These are phyloP conservation scores for Globisporangium radiosum DNA, from an alignment of 352 stramenopile genomes.

Conservation along the genomic window DNA sequence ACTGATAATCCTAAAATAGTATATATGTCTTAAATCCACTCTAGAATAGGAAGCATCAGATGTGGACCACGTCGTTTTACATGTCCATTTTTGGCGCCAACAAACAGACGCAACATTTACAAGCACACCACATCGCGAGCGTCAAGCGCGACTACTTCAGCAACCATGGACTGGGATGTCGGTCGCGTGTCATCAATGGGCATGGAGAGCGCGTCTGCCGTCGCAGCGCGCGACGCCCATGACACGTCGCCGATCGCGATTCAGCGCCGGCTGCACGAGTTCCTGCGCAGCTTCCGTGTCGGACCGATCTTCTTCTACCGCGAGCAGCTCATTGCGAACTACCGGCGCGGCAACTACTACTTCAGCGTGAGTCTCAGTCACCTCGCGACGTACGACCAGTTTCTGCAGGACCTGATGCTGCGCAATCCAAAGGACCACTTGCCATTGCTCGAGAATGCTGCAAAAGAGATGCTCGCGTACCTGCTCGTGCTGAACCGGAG, in stretches of 20 bases:
- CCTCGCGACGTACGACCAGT: slow-evolving; percentile 75
- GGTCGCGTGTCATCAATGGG: slow-evolving; percentile 75
- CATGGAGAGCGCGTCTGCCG: slow-evolving; percentile 50
- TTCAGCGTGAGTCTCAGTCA: slow-evolving; percentile 82
- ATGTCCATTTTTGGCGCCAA: no score
- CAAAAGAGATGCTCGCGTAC: slow-evolving; percentile 72
- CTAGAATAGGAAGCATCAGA: no score
- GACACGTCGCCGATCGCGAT: slow-evolving; percentile 31
- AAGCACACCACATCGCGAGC: no score
- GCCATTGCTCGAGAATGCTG: slow-evolving; percentile 76
- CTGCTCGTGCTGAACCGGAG: slow-evolving; percentile 48
- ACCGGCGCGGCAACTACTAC: slow-evolving; percentile 68
- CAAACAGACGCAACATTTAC: no score
- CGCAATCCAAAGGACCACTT: slow-evolving; percentile 82
- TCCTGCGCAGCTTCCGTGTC: slow-evolving; percentile 85
- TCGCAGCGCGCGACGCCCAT: slow-evolving; percentile 2
- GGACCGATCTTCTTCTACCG: slow-evolving; percentile 87
- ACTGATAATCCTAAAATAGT: no score
- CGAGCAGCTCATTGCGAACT: slow-evolving; percentile 85
- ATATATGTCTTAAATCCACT: no score
- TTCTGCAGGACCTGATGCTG: slow-evolving; percentile 82
- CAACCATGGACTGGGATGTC: slow-evolving; percentile 74
- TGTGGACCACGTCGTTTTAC: no score
- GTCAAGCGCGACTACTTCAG: background rate
- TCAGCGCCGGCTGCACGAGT: slow-evolving; percentile 77